Evolutionary conservation across 2,329 filamentous ascomycete genomes (phyloP), one percentile per base, ranked within the genome.

Genomic region (Botrytis pseudocinerea): DNA sequence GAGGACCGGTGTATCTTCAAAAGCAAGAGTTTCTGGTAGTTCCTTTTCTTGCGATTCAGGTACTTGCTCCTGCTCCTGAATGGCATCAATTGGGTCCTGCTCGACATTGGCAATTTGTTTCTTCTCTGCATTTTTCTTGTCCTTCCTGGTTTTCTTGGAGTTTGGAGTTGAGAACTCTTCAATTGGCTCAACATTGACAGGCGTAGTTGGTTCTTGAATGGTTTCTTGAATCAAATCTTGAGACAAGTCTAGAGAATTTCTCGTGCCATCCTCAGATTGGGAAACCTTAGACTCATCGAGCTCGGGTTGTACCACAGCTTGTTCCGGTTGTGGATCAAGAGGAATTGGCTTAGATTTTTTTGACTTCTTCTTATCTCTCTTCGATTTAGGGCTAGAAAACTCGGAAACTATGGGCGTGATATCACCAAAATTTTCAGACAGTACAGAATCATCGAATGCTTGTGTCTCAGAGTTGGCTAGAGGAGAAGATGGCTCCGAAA

Each of bases 141-240:
- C 76, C 62, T 78, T 76, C 70, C 76, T 77, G n/a, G 73, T 60
- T 61, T 76, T 77, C 51, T 77, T 76, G n/a, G 74, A 75, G 62
- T 71, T 72, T 20, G 73, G 40, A 8, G 35, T 18, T 20, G n/a
- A n/a, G 8, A 44, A 44, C 54, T 73, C 72, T 25, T 73, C 69
- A 64, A 46, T 35, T 20, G 44, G 28, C 54, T 60, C 32, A n/a
- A 46, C 40, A 63, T 54, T 44, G 44, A 66, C 70, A n/a, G 70
- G 54, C n/a, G 69, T 22, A 40, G 60, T 38, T n/a, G 48, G 48
- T 54, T 54, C 25, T 38, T 38, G 38, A 40, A 20, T 38, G 22
- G 7, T 25, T 63, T 74, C 75, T 72, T 61, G 42, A n/a, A 60
- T 59, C 25, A 38, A 6, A 28, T 28, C 16, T 61, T 64, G 63